Base-by-base conservation (phyloP, 129 eudicot genomes). In the Helichrysum umbraculigerum region DNA sequence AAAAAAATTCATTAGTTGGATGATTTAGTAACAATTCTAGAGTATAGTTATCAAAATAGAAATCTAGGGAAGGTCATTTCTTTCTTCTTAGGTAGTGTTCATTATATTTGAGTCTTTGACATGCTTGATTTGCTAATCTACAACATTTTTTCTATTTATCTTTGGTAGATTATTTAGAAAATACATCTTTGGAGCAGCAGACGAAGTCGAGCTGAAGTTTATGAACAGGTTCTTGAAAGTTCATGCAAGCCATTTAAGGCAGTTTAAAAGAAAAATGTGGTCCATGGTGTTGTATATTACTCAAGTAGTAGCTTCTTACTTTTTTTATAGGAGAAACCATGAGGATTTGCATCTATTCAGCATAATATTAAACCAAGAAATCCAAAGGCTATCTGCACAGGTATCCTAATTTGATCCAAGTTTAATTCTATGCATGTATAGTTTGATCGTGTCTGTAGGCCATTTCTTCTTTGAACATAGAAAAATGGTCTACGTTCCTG, bases 111-210 rank as follows among this genome's bases (percentile, higher is more conserved):
- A 67, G 17, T 77, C 39, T 67, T 58, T 68, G 0, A 19, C 39
- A 4, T 58, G 10, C 19, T 69, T 70, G 44, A 10, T 61, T 32
- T 66, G 22, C 19, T 41, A 44, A 10, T 7, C 5, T 16, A 42
- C 34, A 5, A 19, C 2, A 54, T 32, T 32, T 32, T 75, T 41
- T 33, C 29, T 75, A 2, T 12, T 41, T 41, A 54, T 30, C 34
- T 69, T 42, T 75, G 41, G 25, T 76, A 93, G 98, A 81, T 74
- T 93, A 68, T 93, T 87, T 71, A 88, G 97, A 68, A 93, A 93
- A 80, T 87, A 85, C 77, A 91, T 93, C 10, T 93, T 93, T 83
- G 98, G 97, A 69, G 98, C 91, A 51, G 98, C 98, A 33, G 98
- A 93, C 87, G 98, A 93, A 88, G 85, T 91, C 61, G 98, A 93